Percentiles rank a stretch among this genome's conserved stretches.
Conservation (phyloP, 139 green algal genomes). For the Chlorella sorokiniana region DNA sequence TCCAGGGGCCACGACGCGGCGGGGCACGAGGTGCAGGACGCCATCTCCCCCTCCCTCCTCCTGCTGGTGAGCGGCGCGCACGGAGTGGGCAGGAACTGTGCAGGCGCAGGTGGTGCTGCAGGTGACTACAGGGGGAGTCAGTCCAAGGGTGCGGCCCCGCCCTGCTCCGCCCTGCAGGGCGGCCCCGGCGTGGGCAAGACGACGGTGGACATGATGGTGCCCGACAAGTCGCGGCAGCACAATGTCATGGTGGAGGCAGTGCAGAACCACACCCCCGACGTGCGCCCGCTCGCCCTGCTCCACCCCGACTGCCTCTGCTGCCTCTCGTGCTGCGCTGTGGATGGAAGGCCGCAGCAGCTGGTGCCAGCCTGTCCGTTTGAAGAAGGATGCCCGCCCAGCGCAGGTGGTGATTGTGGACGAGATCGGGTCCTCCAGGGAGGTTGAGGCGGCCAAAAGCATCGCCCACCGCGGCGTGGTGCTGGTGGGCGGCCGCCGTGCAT, state of each 20-base stretch:
- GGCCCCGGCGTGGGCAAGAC: slow-evolving; percentile 83
- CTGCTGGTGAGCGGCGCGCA: slow-evolving; percentile 37
- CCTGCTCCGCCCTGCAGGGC: slow-evolving; percentile 20
- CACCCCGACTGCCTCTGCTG: too few species aligned
- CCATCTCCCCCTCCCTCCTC: slow-evolving; percentile 43
- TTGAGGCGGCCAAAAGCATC: slow-evolving; percentile 73
- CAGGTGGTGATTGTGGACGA: slow-evolving; percentile 83
- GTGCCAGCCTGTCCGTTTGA: background rate
- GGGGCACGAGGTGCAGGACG: slow-evolving; percentile 6
- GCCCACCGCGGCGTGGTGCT: slow-evolving; percentile 84
- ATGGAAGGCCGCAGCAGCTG: background rate
- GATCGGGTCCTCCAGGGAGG: slow-evolving; percentile 77
- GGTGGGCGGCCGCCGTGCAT: background rate
- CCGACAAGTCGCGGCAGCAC: slow-evolving; percentile 55
- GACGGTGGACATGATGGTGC: slow-evolving; percentile 76
- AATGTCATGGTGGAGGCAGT: slow-evolving; percentile 80
- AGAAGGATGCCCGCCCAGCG: background rate
- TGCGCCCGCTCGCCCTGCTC: too few species aligned
- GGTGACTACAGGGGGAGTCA: too few species aligned
- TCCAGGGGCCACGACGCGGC: slow-evolving; percentile 8
- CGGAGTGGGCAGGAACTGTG: too few species aligned
- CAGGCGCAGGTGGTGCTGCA: background rate
- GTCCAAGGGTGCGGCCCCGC: background rate
- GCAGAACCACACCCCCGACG: slow-evolving; percentile 90
- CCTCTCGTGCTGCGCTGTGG: background rate